Conservation (phyloP, 2,329 filamentous ascomycete genomes). For the Byssothecium circinans region DNA sequence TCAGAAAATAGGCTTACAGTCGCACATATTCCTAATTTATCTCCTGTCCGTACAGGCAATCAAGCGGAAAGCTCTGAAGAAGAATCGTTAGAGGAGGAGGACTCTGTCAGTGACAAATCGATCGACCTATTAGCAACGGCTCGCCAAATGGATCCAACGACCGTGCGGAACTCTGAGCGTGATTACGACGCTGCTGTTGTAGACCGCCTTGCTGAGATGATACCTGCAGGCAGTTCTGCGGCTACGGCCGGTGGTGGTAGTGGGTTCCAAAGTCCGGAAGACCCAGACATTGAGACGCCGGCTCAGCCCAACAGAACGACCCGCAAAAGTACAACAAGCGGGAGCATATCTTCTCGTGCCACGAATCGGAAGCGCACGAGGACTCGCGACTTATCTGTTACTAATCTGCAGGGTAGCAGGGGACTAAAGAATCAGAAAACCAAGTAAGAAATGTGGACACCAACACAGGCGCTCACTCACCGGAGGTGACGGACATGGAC, state of each 20-base stretch:
- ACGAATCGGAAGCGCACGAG: conserved; percentile 19
- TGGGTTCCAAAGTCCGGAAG: conserved; percentile 48
- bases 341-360: conserved; percentile 14
- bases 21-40: conserved; percentile 33
- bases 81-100: conserved; percentile 4
- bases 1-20: conserved; percentile 24
- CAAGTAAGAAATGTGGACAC: not conserved
- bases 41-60: conserved; percentile 7
- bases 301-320: not conserved
- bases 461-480: not conserved
- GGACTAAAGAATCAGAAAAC: conserved; percentile 9
- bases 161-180: conserved; percentile 45
- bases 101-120: conserved; percentile 36
- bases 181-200: conserved; percentile 53
- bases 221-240: conserved; percentile 52
- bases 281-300: not conserved
- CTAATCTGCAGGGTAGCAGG: conserved; percentile 7
- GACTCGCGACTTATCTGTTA: conserved; percentile 15
- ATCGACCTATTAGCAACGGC: conserved; percentile 52
- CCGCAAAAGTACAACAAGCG: conserved; percentile 15
- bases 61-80: conserved; percentile 16
- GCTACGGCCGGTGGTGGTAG: conserved; percentile 54
- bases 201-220: conserved; percentile 52
- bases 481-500: no score
- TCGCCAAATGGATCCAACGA: conserved; percentile 46